phyloP scores from a whole-genome alignment of 805 yeast genomes.

The Candida succiphila region DNA sequence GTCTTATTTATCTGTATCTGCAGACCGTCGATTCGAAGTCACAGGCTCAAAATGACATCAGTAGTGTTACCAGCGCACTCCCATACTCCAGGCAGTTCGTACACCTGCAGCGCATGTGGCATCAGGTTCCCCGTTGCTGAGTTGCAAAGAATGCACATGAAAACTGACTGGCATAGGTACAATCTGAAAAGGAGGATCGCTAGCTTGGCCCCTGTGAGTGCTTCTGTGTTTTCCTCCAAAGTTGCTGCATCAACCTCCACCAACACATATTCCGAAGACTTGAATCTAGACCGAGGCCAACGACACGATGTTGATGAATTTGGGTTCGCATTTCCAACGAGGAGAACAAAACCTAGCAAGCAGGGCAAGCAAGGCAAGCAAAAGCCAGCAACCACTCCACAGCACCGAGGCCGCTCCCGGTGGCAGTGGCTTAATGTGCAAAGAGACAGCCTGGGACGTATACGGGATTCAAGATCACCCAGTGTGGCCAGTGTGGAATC shows the following conservation, averaged over 20 bases:
- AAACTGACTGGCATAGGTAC: slow-evolving; percentile 96
- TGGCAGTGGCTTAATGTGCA: slow-evolving; percentile 14
- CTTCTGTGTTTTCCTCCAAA: slow-evolving; percentile 18
- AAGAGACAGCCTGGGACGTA: slow-evolving; percentile 11
- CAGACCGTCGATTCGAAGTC: too few relatives aligned
- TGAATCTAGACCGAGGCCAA: slow-evolving; percentile 1
- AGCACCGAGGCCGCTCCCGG: too few relatives aligned
- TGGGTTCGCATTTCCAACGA: slow-evolving; percentile 35
- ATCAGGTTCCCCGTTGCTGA: slow-evolving; percentile 73
- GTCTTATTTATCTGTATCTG: too few relatives aligned
- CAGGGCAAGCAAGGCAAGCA: slow-evolving; percentile 28
- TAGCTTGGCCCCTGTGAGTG: slow-evolving; percentile 52
- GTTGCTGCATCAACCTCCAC: slow-evolving; percentile 9
- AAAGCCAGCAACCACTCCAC: slow-evolving; percentile 21
- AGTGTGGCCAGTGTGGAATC: slow-evolving; percentile 36
- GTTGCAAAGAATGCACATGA: slow-evolving; percentile 88
- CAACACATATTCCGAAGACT: slow-evolving; percentile 12
- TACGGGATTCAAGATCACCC: slow-evolving; percentile 32
- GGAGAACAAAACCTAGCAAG: slow-evolving; percentile 14
- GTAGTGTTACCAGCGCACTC: slow-evolving; percentile 6
- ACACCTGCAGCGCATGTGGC: slow-evolving; percentile 85
- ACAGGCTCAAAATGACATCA: too few relatives aligned
- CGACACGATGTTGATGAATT: slow-evolving; percentile 37
- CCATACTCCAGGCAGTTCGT: slow-evolving; percentile 14
- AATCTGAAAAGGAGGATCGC: slow-evolving; percentile 92